A percentile compares a stretch with the other conserved stretches of the same genome.
Evolutionary conservation across 768 basidiomycete genomes (phyloP).

Genomic region (Boletus huronensis): DNA sequence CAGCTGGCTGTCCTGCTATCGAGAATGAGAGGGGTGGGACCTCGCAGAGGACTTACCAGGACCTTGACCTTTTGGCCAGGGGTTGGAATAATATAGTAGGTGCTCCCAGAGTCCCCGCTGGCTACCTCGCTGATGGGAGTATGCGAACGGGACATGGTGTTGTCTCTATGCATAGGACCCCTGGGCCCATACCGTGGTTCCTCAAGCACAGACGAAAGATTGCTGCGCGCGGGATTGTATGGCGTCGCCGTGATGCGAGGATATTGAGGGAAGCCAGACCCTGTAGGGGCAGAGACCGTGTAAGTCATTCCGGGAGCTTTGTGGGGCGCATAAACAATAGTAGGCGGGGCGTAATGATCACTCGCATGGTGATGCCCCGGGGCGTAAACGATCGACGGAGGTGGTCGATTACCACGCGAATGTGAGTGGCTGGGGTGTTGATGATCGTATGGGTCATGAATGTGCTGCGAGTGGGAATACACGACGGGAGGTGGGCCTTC

Average conservation of each 20-base stretch:
- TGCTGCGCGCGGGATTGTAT: slow-evolving; percentile 39
- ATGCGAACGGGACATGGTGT: slow-evolving; percentile 34
- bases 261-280: slow-evolving; percentile 36
- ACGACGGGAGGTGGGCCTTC: slow-evolving; percentile 26
- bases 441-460: slow-evolving; percentile 33
- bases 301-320: slow-evolving; percentile 63
- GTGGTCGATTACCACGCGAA: slow-evolving; percentile 37
- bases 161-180: slow-evolving; percentile 27
- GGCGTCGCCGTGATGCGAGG: slow-evolving; percentile 41
- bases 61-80: slow-evolving; percentile 74
- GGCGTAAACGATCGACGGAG: slow-evolving; percentile 61
- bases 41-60: slow-evolving; percentile 49
- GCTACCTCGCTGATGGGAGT: slow-evolving; percentile 36
- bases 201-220: slow-evolving; percentile 37
- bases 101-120: slow-evolving; percentile 60
- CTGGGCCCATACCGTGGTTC: slow-evolving; percentile 32
- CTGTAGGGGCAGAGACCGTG: slow-evolving; percentile 61
- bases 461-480: slow-evolving; percentile 42
- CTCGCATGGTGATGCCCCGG: slow-evolving; percentile 41
- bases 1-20: slow-evolving; percentile 14
- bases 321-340: slow-evolving; percentile 52
- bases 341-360: slow-evolving; percentile 57
- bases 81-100: slow-evolving; percentile 70
- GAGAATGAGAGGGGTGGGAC: slow-evolving; percentile 6
- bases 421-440: slow-evolving; percentile 35